A percentile compares a stretch with the other conserved stretches of the same genome.
Conservation (phyloP, 371 early-diverging fungal species). For the Batkoa obscura region DNA sequence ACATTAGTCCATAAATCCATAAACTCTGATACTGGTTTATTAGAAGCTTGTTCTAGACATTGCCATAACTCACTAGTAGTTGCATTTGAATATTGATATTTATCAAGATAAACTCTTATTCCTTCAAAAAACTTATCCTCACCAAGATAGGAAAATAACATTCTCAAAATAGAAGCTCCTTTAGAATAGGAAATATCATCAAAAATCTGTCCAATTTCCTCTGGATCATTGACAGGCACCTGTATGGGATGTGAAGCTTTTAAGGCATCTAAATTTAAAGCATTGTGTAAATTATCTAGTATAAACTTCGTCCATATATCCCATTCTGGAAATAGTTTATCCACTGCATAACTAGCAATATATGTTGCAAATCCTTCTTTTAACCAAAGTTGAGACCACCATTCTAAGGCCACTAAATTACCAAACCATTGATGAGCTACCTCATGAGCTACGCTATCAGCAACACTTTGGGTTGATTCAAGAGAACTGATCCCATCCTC, state of each 20-base stretch:
- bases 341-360: slow-evolving; percentile 65
- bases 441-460: slow-evolving; percentile 82
- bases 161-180: slow-evolving; percentile 83
- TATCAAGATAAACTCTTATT: slow-evolving; percentile 53
- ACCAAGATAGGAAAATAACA: slow-evolving; percentile 68
- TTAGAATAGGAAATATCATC: slow-evolving; percentile 74
- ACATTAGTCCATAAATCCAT: slow-evolving; percentile 81
- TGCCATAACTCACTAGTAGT: slow-evolving; percentile 73
- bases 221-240: slow-evolving; percentile 59
- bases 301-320: slow-evolving; percentile 61
- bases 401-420: slow-evolving; percentile 80
- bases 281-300: slow-evolving; percentile 40
- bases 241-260: slow-evolving; percentile 86
- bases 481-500: slow-evolving; percentile 39
- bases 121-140: slow-evolving; percentile 54
- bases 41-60: slow-evolving; percentile 43
- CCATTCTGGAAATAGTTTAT: slow-evolving; percentile 61
- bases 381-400: slow-evolving; percentile 87
- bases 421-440: slow-evolving; percentile 97
- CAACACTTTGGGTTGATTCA: slow-evolving; percentile 48
- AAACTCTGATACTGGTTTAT: slow-evolving; percentile 45
- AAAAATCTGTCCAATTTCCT: slow-evolving; percentile 65
- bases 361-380: slow-evolving; percentile 97
- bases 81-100: slow-evolving; percentile 66
- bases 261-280: slow-evolving; percentile 53